These are phyloP conservation scores for Kluyveromyces dobzhanskii DNA, from an alignment of 805 yeast genomes.

Conservation along the genomic window DNA sequence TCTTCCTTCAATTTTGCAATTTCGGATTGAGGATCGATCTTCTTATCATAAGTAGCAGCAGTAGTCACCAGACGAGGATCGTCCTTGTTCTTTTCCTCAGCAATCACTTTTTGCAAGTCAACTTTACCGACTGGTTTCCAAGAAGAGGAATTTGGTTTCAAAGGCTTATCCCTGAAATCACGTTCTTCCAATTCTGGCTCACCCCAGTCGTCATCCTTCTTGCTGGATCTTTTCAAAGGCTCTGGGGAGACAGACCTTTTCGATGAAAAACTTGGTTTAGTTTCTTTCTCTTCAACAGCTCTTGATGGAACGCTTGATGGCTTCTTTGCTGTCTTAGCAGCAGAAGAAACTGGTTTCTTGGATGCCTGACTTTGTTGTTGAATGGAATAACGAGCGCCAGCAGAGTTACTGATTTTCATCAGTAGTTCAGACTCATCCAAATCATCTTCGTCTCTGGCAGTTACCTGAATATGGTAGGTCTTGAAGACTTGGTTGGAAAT, in stretches of 20 bases:
- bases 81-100: conserved; percentile 34
- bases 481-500: conserved; percentile 53
- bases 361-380: conserved; percentile 29
- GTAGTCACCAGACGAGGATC: conserved; percentile 34
- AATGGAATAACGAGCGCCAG: conserved; percentile 90
- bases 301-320: conserved; percentile 14
- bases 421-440: conserved; percentile 70
- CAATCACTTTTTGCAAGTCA: conserved; percentile 37
- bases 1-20: conserved; percentile 30
- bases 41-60: conserved; percentile 12
- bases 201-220: conserved; percentile 35
- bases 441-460: conserved; percentile 93
- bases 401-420: conserved; percentile 74
- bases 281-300: conserved; percentile 4
- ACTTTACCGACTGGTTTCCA: conserved; percentile 60
- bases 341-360: conserved; percentile 7
- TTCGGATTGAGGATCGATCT: conserved; percentile 23
- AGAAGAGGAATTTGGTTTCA: conserved; percentile 37
- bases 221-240: neutral
- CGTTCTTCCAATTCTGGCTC: conserved; percentile 41
- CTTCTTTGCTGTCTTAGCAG: conserved; percentile 1
- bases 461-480: conserved; percentile 92
- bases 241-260: conserved; percentile 9
- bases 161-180: conserved; percentile 40
- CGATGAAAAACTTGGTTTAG: conserved; percentile 4